Percentiles rank a stretch among this genome's conserved stretches.
Conservation (phyloP, 306 rosid species). For the Quercus variabilis region DNA sequence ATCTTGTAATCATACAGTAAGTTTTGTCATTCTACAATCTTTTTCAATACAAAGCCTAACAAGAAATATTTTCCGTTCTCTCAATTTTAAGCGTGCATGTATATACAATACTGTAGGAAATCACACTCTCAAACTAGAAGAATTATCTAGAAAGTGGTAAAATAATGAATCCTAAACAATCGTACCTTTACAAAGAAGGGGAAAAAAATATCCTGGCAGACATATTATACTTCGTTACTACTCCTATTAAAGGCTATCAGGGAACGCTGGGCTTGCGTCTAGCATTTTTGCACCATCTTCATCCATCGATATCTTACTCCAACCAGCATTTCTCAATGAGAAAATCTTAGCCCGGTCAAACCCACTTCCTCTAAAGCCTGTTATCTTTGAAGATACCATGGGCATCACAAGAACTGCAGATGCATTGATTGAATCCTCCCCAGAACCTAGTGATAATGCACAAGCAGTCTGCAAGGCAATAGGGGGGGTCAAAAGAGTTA, state of each 20-base stretch:
- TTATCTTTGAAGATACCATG: constrained; percentile 92
- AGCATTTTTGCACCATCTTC: constrained; percentile 57
- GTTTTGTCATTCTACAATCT: background rate
- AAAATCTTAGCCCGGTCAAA: constrained; percentile 62
- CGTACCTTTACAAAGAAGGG: background rate
- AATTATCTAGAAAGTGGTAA: background rate
- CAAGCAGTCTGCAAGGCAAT: constrained; percentile 57
- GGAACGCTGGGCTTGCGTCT: constrained; percentile 24
- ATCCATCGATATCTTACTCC: constrained; percentile 56
- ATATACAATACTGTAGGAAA: constrained; percentile 13
- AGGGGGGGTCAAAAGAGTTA: constrained; percentile 10
- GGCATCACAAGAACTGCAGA: constrained; percentile 97
- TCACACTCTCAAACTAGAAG: background rate
- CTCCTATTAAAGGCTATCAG: constrained; percentile 43
- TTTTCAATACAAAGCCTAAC: background rate
- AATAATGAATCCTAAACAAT: constrained; percentile 13
- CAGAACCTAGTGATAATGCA: constrained; percentile 72
- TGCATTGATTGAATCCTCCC: constrained; percentile 87
- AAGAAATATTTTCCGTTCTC: background rate
- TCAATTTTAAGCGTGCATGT: background rate
- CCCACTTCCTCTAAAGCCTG: constrained; percentile 84
- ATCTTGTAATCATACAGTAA: background rate
- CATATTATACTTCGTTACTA: constrained; percentile 19
- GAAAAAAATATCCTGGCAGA: background rate
- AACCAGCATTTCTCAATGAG: constrained; percentile 59